These are phyloP conservation scores for Clarireedia paspali DNA, from an alignment of 2,329 filamentous ascomycete species.

Conservation along the genomic window DNA sequence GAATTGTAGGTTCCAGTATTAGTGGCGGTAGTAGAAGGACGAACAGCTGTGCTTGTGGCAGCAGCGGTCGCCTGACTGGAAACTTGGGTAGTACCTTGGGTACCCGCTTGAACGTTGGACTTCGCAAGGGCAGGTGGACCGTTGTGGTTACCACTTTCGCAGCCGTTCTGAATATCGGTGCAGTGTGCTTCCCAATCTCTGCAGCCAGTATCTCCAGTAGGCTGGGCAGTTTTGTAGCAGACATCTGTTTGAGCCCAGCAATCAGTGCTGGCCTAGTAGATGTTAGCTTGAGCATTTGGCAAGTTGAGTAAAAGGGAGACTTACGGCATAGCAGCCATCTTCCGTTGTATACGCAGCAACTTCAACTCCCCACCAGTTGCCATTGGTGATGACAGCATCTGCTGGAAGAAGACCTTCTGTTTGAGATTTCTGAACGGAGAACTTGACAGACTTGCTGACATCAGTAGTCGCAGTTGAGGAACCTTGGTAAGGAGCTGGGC, in stretches of 20 bases:
- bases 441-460: neutral
- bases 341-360: conserved; percentile 48
- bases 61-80: neutral
- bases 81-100: neutral
- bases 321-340: conserved; percentile 50
- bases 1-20: neutral
- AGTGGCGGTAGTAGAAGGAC: too few relatives aligned
- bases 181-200: conserved; percentile 57
- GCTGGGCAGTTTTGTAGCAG: conserved; percentile 53
- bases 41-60: neutral
- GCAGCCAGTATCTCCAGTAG: conserved; percentile 54
- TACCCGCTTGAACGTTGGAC: neutral
- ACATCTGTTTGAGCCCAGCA: conserved; percentile 51
- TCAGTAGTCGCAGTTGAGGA: conserved; percentile 3
- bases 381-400: conserved; percentile 56
- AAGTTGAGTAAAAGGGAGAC: conserved; percentile 7
- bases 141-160: conserved; percentile 34
- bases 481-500: conserved; percentile 36
- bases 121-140: conserved; percentile 35
- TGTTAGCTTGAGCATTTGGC: neutral
- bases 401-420: conserved; percentile 44
- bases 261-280: conserved; percentile 33
- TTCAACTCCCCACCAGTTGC: conserved; percentile 64
- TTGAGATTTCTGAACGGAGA: conserved; percentile 25
- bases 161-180: conserved; percentile 37